phyloP scores from a whole-genome alignment of 202 grass and related monocot species.

The Thinopyrum obtusiflorum region DNA sequence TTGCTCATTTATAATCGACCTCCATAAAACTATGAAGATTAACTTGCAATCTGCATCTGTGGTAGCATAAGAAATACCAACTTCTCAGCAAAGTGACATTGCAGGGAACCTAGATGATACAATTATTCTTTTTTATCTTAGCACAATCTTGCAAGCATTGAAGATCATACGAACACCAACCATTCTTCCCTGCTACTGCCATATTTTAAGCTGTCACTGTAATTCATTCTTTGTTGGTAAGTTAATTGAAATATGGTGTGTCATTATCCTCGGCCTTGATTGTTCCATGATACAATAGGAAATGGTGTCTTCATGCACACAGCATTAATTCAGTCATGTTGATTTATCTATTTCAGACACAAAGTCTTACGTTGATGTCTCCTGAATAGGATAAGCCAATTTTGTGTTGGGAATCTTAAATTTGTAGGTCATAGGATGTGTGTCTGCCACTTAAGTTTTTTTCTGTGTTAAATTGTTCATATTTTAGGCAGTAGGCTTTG shows the following conservation, averaged over 20 bases:
- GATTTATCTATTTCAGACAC: background rate
- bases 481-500: background rate
- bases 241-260: background rate
- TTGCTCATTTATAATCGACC: background rate
- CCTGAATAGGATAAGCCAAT: background rate
- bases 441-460: background rate
- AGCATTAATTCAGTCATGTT: background rate
- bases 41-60: background rate
- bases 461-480: background rate
- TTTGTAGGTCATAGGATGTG: background rate
- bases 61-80: background rate
- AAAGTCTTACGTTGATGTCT: background rate
- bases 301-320: background rate
- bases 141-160: background rate
- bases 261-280: background rate
- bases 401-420: background rate
- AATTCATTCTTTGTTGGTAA: background rate
- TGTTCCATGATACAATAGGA: background rate
- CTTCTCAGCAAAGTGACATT: background rate
- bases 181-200: background rate
- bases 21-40: background rate
- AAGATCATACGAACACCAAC: background rate
- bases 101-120: background rate
- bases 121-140: background rate
- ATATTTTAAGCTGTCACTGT: background rate